These are phyloP conservation scores for Dryadomyces quercus-mongolicae DNA, from an alignment of 2,329 filamentous ascomycete genomes.

Conservation along the genomic window DNA sequence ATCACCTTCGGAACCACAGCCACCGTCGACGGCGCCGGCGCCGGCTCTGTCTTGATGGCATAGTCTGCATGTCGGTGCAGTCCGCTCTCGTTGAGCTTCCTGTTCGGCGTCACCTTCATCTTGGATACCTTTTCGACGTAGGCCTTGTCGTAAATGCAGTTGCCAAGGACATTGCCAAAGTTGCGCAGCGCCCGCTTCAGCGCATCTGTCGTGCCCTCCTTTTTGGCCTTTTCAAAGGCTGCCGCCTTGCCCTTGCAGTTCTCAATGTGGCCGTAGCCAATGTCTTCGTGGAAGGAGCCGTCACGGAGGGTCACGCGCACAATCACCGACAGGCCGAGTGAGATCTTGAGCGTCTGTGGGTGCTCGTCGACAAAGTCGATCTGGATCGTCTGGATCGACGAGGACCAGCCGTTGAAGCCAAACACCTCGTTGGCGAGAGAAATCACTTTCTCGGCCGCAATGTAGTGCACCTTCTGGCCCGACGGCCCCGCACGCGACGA, in stretches of 20 bases:
- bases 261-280: conserved; percentile 93
- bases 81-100: conserved; percentile 63
- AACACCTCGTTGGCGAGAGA: conserved; percentile 90
- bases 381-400: conserved; percentile 85
- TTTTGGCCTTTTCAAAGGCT: conserved; percentile 97
- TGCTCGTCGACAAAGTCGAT: conserved; percentile 93
- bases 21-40: background rate
- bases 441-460: conserved; percentile 95
- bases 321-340: conserved; percentile 77
- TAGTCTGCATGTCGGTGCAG: conserved; percentile 75
- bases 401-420: conserved; percentile 96
- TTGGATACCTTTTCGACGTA: conserved; percentile 85
- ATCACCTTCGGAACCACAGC: background rate
- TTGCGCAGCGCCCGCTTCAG: conserved; percentile 80
- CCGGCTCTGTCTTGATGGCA: conserved; percentile 41
- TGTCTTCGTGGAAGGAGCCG: conserved; percentile 95
- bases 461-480: conserved; percentile 80
- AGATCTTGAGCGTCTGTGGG: conserved; percentile 64
- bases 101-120: conserved; percentile 59
- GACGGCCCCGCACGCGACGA: conserved; percentile 74
- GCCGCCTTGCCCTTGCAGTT: conserved; percentile 92
- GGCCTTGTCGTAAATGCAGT: conserved; percentile 95
- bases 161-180: conserved; percentile 95
- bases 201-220: conserved; percentile 91
- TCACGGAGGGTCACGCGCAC: conserved; percentile 82